Conservation (phyloP, 441 rosid genomes). For the Capsella rubella region DNA sequence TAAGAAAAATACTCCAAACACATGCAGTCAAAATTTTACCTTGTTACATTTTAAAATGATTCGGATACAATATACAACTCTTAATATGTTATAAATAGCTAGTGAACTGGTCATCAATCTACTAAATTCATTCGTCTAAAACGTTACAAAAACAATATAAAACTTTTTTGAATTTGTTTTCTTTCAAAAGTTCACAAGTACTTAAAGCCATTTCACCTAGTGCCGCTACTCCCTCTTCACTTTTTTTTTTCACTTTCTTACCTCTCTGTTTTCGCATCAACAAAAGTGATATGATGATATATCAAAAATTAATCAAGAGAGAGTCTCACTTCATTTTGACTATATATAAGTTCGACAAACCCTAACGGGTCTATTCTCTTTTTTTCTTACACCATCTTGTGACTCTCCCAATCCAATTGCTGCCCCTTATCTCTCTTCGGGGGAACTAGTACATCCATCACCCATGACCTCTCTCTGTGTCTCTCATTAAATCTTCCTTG, state of each 20-base stretch:
- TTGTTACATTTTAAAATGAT: not conserved
- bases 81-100: not conserved
- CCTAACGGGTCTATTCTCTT: slow-evolving; percentile 46
- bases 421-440: not conserved
- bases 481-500: not conserved
- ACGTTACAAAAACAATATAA: not conserved
- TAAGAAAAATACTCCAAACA: not conserved
- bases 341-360: slow-evolving; percentile 11
- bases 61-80: not conserved
- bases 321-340: not conserved
- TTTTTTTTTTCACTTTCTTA: not conserved
- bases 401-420: slow-evolving; percentile 10
- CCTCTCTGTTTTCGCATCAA: slow-evolving; percentile 16
- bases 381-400: slow-evolving; percentile 10
- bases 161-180: not conserved
- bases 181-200: not conserved
- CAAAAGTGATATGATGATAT: not conserved
- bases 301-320: not conserved
- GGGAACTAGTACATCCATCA: not conserved
- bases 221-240: not conserved
- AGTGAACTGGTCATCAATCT: not conserved
- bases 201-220: not conserved
- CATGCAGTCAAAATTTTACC: not conserved
- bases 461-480: slow-evolving; percentile 8
- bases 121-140: not conserved